Percentiles rank a stretch among this genome's conserved stretches.
These are phyloP conservation scores for Tetraselmis chui DNA, from an alignment of 139 green algal genomes.

Conservation along the genomic window DNA sequence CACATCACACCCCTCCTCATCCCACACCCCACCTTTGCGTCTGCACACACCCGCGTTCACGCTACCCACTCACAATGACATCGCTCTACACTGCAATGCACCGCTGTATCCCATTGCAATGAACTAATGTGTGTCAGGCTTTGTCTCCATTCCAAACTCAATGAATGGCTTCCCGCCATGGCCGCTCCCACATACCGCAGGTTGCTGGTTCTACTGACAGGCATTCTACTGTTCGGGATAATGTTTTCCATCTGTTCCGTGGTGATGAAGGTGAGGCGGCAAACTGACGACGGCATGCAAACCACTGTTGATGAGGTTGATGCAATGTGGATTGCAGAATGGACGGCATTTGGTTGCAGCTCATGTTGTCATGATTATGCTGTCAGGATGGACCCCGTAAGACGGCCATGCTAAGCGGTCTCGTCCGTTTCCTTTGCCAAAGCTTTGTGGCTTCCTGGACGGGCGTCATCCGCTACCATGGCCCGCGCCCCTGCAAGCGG, in stretches of 20 bases:
- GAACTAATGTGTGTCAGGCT: no score
- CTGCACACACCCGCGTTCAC: no score
- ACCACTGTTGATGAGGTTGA: background rate
- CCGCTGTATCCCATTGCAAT: no score
- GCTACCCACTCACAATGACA: background rate
- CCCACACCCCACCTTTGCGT: no score
- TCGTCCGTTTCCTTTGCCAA: slow-evolving; percentile 62
- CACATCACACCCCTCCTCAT: background rate
- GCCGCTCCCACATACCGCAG: slow-evolving; percentile 6
- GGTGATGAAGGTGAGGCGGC: slow-evolving; percentile 30
- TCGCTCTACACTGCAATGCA: background rate
- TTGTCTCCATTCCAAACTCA: no score
- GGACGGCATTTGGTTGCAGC: no score
- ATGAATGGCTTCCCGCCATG: no score
- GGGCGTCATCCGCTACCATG: slow-evolving; percentile 77
- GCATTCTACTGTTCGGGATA: slow-evolving; percentile 61
- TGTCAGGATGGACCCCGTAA: background rate
- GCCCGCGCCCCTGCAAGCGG: slow-evolving; percentile 63
- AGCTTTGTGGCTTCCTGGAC: slow-evolving; percentile 87
- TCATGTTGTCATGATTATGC: no score
- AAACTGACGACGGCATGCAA: background rate
- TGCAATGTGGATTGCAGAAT: slow-evolving; percentile 1
- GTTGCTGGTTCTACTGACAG: slow-evolving; percentile 44
- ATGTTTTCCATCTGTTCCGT: slow-evolving; percentile 79
- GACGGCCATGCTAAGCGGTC: slow-evolving; percentile 2